A percentile compares a stretch with the other conserved stretches of the same genome.
Evolutionary conservation across 352 stramenopile genomes (phyloP).

Genomic region (Plasmopara halstedii): DNA sequence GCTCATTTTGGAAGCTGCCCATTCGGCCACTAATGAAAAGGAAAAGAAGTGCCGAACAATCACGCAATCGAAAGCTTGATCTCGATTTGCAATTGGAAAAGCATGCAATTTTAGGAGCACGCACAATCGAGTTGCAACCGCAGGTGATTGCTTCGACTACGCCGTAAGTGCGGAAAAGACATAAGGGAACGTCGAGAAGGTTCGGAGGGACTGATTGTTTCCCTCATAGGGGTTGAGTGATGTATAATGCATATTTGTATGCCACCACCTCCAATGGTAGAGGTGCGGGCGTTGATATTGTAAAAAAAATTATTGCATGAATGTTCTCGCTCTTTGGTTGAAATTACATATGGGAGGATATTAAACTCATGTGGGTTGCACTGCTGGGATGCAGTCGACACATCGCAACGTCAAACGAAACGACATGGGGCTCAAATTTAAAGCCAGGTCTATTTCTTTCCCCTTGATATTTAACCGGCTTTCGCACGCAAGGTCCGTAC

Average conservation of each 20-base stretch:
- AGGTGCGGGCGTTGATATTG: constrained; percentile 8
- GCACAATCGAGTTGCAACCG: constrained; percentile 32
- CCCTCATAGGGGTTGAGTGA: not conserved
- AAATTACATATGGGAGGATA: not conserved
- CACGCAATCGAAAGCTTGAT: constrained; percentile 45
- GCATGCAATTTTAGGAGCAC: constrained; percentile 13
- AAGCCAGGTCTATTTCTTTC: not conserved
- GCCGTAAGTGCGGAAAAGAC: constrained; percentile 8
- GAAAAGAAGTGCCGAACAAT: constrained; percentile 38
- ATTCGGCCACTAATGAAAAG: constrained; percentile 42
- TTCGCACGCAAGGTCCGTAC: not conserved
- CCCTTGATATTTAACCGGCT: not conserved
- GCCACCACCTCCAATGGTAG: not conserved
- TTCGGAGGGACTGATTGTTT: constrained; percentile 7
- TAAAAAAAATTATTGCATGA: not conserved
- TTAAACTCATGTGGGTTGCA: not conserved
- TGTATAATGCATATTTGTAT: constrained; percentile 4
- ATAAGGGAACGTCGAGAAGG: not conserved
- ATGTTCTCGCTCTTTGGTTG: not conserved
- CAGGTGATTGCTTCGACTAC: constrained; percentile 14
- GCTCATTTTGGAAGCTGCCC: constrained; percentile 35
- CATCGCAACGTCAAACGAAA: not conserved
- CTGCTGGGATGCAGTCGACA: no score
- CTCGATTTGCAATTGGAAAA: constrained; percentile 39
- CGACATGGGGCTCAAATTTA: no score